These are phyloP conservation scores for Lachnellula arida DNA, from an alignment of 2,329 filamentous ascomycete species.

Conservation along the genomic window DNA sequence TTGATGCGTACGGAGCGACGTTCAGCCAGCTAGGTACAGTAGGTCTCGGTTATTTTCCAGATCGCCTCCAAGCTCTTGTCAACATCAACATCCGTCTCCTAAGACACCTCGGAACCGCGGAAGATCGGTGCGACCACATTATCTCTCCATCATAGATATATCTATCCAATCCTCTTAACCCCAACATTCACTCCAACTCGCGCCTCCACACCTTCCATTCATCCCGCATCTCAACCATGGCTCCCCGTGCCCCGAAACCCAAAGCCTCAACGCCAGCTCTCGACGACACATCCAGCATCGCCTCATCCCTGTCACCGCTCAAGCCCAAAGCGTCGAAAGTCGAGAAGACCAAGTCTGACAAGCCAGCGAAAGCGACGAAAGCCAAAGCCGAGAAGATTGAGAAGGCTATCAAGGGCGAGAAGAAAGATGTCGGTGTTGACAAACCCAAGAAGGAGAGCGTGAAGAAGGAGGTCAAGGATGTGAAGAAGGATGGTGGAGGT, in stretches of 20 bases:
- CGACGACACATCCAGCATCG: background rate
- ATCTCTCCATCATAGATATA: background rate
- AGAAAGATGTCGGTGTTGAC: conserved; percentile 1
- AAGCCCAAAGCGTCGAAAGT: conserved; percentile 22
- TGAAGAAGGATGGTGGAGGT: conserved; percentile 20
- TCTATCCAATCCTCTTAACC: background rate
- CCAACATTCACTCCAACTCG: background rate
- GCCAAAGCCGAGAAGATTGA: conserved; percentile 4
- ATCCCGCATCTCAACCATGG: background rate
- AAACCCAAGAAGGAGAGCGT: conserved; percentile 15
- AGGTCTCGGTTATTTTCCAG: background rate
- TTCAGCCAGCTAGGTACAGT: background rate
- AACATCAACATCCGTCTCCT: background rate
- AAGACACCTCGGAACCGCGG: background rate
- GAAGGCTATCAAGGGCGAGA: conserved; percentile 8
- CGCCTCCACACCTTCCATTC: too few relatives aligned
- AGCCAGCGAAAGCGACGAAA: conserved; percentile 2
- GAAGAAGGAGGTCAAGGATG: background rate
- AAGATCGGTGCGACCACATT: background rate
- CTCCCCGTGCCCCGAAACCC: background rate
- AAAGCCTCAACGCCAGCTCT: background rate
- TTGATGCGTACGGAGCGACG: background rate
- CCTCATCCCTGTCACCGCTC: conserved; percentile 3
- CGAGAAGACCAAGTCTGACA: conserved; percentile 10
- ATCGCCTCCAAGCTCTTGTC: background rate